phyloP scores from a whole-genome alignment of 495 filamentous ascomycete species.

The Melanomma pulvis-pyrius region DNA sequence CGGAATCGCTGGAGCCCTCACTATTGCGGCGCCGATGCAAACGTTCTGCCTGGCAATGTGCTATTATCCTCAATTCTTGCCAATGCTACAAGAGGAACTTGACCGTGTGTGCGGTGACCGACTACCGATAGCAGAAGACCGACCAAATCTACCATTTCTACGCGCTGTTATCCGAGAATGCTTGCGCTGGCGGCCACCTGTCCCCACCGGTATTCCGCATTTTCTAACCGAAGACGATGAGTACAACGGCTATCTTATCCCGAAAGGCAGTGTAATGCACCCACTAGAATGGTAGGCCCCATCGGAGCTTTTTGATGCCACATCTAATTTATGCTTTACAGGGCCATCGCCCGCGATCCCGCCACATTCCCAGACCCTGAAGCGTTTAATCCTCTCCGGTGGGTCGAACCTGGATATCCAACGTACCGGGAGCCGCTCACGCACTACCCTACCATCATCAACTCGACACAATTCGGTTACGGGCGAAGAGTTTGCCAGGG shows the following conservation, averaged over 20 bases:
- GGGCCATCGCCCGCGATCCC: slow-evolving; percentile 45
- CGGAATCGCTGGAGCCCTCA: slow-evolving; percentile 47
- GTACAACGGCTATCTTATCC: slow-evolving; percentile 61
- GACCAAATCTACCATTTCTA: slow-evolving; percentile 48
- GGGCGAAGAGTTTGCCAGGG: slow-evolving; percentile 64
- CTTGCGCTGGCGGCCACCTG: slow-evolving; percentile 62
- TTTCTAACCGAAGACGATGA: slow-evolving; percentile 56
- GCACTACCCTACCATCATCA: slow-evolving; percentile 56
- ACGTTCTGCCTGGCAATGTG: slow-evolving; percentile 63
- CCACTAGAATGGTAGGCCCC: slow-evolving; percentile 51
- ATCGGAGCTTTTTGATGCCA: neutral
- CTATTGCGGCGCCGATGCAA: slow-evolving; percentile 56
- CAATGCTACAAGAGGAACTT: slow-evolving; percentile 57
- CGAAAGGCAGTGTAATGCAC: slow-evolving; percentile 59
- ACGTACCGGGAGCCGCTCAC: slow-evolving; percentile 60
- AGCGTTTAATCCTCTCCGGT: slow-evolving; percentile 45
- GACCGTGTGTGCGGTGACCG: slow-evolving; percentile 53
- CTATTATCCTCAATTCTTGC: slow-evolving; percentile 60
- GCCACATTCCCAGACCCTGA: slow-evolving; percentile 42
- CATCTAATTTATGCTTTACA: slow-evolving; percentile 11
- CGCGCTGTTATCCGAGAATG: slow-evolving; percentile 64
- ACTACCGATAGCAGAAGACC: slow-evolving; percentile 40
- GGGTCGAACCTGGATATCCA: slow-evolving; percentile 49
- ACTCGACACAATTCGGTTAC: slow-evolving; percentile 62
- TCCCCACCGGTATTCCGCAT: slow-evolving; percentile 55